Evolutionary conservation across 2,329 filamentous ascomycete genomes (phyloP), one percentile per base, ranked within the genome.

Genomic region (Penicillium frequentans): DNA sequence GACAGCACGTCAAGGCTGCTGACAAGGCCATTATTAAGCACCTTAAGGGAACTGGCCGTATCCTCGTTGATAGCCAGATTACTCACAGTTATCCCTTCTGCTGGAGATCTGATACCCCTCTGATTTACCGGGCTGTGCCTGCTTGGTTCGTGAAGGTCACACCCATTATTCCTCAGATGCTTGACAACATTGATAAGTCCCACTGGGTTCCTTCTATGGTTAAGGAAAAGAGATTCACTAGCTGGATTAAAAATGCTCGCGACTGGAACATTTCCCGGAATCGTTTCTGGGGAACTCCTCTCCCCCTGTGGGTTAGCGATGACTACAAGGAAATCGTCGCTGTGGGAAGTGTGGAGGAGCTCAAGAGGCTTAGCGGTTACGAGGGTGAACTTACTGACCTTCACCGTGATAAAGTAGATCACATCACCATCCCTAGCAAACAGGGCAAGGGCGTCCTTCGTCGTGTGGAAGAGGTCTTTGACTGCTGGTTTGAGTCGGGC

Each of bases 221-320:
- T 60, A 96, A 96, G 75, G 93, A 96, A 68, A 90, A 88, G 71
- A 87, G 93, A 14, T 98, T 98, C 68, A 85, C 88, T 46, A 95
- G 87, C 77, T 97, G 93, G 93, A 93, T 98, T 61, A 81, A 84
- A 58, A 93, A 93, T 70, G 93, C 93, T 14, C 88, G 89, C 57
- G 93, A 98, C 75, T 98, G 93, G 93, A 96, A 96, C 71, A 89
- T 98, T 31, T 95, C 91, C 53, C 84, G 93, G 64, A 96, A 96
- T 74, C 85, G 93, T 55, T 98, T 96, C 77, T 97, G 93, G 93
- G 93, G 93, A 50, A 97, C 92, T 0, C 93, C 93, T 1, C 86
- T 97, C 57, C 93, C 93, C 7, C 76, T 97, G 35, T 98, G 93
- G 93, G 89, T 90, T 37, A 96, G 90, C 69, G 91, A 96, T 29